These are phyloP conservation scores for Lotmaria passim DNA, from an alignment of 208 protist genomes.

Conservation along the genomic window DNA sequence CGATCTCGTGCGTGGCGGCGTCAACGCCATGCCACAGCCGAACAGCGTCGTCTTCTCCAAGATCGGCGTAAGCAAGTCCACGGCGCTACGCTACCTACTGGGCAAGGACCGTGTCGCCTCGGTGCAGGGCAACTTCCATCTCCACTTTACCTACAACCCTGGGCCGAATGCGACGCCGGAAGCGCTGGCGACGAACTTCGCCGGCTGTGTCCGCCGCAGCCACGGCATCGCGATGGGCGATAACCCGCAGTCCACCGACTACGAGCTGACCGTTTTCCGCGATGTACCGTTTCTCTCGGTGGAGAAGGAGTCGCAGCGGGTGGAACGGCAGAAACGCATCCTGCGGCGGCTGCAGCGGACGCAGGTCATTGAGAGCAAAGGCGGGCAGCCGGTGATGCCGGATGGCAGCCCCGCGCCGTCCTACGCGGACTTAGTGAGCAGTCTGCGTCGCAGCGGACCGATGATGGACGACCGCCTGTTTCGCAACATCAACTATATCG, in stretches of 20 bases:
- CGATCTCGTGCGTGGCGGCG: conserved; percentile 52
- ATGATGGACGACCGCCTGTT: conserved; percentile 84
- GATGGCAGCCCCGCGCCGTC: conserved; percentile 57
- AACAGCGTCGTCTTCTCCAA: conserved; percentile 91
- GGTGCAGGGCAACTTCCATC: conserved; percentile 22
- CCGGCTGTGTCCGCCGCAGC: conserved; percentile 36
- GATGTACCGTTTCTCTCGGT: conserved; percentile 79
- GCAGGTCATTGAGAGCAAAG: conserved; percentile 25
- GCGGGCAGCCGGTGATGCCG: conserved; percentile 36
- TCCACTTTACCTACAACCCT: conserved; percentile 4
- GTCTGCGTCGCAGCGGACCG: conserved; percentile 48
- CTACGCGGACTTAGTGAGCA: conserved; percentile 34
- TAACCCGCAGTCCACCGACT: conserved; percentile 86
- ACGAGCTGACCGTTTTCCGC: conserved; percentile 80
- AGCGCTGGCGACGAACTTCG: conserved; percentile 25
- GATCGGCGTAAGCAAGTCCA: conserved; percentile 88
- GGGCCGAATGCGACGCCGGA: conserved; percentile 3
- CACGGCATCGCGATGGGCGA: conserved; percentile 76
- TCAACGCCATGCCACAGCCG: conserved; percentile 84
- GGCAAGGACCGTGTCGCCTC: conserved; percentile 41
- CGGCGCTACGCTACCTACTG: conserved; percentile 79
- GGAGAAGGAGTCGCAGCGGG: conserved; percentile 65
- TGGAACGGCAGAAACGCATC: conserved; percentile 73
- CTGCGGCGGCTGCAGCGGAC: conserved; percentile 43
- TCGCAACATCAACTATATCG: conserved; percentile 73